phyloP scores from a whole-genome alignment of 176 grass and related monocot species.

The Triticum turgidum region DNA sequence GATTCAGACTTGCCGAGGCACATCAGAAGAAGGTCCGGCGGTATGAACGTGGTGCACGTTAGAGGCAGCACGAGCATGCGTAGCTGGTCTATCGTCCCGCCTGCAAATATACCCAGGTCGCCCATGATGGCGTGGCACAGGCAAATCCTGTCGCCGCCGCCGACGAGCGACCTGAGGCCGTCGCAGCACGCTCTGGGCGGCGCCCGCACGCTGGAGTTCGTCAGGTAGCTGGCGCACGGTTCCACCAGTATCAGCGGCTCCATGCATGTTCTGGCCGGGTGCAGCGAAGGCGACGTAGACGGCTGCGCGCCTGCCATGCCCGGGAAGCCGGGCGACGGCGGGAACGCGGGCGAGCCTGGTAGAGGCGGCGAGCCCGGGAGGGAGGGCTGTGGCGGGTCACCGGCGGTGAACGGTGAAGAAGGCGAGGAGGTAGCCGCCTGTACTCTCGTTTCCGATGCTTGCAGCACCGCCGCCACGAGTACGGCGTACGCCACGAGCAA shows the following conservation, averaged over 20 bases:
- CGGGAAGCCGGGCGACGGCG: no score
- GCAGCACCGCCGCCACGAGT: no score
- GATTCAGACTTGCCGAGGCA: not conserved
- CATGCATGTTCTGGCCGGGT: not conserved
- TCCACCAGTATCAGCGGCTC: not conserved
- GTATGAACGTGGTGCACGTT: not conserved
- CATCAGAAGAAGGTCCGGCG: not conserved
- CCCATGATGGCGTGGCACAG: slow-evolving; percentile 43
- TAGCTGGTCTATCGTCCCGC: not conserved
- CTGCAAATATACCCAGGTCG: not conserved
- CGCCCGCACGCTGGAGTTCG: slow-evolving; percentile 15
- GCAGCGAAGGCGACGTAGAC: not conserved
- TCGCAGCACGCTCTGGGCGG: slow-evolving; percentile 19
- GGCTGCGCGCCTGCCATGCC: no score
- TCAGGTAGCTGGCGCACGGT: slow-evolving; percentile 32
- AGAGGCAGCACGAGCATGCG: slow-evolving; percentile 15
- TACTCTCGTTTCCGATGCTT: no score
- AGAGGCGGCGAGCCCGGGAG: no score
- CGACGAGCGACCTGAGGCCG: slow-evolving; percentile 21
- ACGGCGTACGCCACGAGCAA: no score
- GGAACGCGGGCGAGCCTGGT: no score
- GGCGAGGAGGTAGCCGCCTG: no score
- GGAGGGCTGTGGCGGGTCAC: no score
- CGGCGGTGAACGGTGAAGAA: no score
- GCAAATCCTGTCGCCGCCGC: slow-evolving; percentile 7